Evolutionary conservation across 73 alveolate genomes (phyloP), one percentile per base, ranked within the genome.

Genomic region (Effrenium voratum): DNA sequence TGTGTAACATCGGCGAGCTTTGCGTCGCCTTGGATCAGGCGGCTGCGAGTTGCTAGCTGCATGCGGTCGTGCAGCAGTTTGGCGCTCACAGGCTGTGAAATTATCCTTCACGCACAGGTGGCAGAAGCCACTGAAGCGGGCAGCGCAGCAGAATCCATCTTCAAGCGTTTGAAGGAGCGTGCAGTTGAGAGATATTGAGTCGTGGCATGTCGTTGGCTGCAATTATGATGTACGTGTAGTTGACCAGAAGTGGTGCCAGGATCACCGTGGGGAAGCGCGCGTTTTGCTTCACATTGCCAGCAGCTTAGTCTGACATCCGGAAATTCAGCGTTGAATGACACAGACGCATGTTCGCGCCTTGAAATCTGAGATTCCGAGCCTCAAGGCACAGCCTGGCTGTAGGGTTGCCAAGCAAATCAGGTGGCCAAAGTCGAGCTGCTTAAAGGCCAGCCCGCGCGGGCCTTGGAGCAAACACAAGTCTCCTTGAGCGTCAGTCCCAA

Each of bases 101-200:
- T 52, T 8, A 52, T 19, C 63, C 8, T 52, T 8, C 19, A 52
- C 63, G 63, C 63, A 52, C 47, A 90, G 97, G 97, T 90, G 3
- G 38, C 32, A 5, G 97, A 90, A 57, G 97, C 97, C 24, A 70
- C 76, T 2, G 97, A 90, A 30, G 97, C 97, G 1, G 97, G 88
- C 12, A 75, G 46, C 40, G 76, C 97, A 30, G 97, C 97, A 2
- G 97, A 90, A 36, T 90, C 87, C 77, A 90, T 90, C 76, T 90
- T 90, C 97, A 90, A 90, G 97, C 86, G 97, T 52, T 34, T 90
- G 88, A 90, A 90, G 97, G 97, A 68, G 45, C 40, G 43, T 8
- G 22, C 10, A 8, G 8, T 22, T 36, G 5, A 12, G 47, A 34
- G 49, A 24, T 2, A 32, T 6, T 10, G 34, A 8, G 6, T 12